Conservation (phyloP, 148 eudicot genomes). For the Diospyros lotus region DNA sequence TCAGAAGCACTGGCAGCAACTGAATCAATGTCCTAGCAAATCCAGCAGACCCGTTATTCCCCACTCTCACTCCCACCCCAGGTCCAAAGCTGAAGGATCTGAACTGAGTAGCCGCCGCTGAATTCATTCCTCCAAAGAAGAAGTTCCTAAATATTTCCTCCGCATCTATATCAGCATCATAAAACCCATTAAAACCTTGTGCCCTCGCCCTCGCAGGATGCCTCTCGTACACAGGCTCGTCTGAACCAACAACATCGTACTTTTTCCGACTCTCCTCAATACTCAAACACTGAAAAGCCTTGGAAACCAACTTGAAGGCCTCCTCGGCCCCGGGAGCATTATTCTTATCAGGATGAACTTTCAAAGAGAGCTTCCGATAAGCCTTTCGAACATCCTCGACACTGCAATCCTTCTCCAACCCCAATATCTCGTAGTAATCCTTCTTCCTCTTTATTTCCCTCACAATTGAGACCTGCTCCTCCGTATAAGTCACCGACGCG, state of each 20-base stretch:
- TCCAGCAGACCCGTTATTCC: constrained; percentile 32
- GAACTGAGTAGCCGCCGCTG: constrained; percentile 32
- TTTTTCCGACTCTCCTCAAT: constrained; percentile 37
- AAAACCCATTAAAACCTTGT: constrained; percentile 45
- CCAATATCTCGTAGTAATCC: constrained; percentile 52
- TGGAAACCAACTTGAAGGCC: constrained; percentile 51
- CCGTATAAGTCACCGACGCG: constrained; percentile 29
- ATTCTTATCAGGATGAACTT: constrained; percentile 63
- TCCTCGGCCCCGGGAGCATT: constrained; percentile 56
- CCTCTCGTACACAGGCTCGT: constrained; percentile 40
- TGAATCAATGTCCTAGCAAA: constrained; percentile 32
- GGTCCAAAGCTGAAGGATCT: constrained; percentile 46
- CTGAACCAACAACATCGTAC: constrained; percentile 42
- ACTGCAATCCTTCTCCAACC: constrained; percentile 34
- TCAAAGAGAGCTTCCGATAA: constrained; percentile 48
- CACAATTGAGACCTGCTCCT: constrained; percentile 43
- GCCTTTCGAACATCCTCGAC: constrained; percentile 52
- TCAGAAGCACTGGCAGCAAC: constrained; percentile 41
- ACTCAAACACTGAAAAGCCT: constrained; percentile 54
- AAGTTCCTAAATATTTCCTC: constrained; percentile 62
- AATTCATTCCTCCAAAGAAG: constrained; percentile 56
- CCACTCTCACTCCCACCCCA: constrained; percentile 39
- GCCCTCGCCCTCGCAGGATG: constrained; percentile 23
- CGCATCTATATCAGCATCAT: constrained; percentile 48
- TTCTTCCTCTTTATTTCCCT: constrained; percentile 49